Base-by-base conservation (phyloP, 1,284 basidiomycete genomes). In the Mycena citricolor region DNA sequence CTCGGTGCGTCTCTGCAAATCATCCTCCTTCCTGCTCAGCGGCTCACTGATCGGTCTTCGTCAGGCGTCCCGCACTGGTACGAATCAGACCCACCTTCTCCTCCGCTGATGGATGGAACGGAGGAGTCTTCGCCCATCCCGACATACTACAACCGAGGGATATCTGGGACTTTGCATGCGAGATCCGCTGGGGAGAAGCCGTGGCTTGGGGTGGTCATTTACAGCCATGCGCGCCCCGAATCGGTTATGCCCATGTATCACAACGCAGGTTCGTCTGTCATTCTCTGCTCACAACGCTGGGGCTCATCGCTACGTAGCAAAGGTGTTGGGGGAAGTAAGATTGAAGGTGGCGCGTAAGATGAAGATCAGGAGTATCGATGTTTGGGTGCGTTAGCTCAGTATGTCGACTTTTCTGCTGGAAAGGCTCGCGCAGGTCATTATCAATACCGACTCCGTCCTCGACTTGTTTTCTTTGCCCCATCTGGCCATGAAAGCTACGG, bases 61-160 rank as follows among this genome's bases (percentile, higher is more conserved):
- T n/a, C 20, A 52, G 50, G 50, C 10, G 50, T 45, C 3, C 46
- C 50, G 5, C 35, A 52, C 17, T 52, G 50, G 50, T 42, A 52
- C 17, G 26, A 26, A 0, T 39, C 26, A 22, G 39, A 52, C 35
- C 50, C 50, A 13, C 50, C 50, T 3, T 39, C 45, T 0, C 13
- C 42, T 8, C 30, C 45, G 8, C 35, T n/a, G 21, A 48, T 52
- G 46, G 39, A 34, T 11, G 50, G 50, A 11, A 48, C 50, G 14
- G 46, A 13, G 20, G 5, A 17, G 23, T 35, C 25, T 4, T 36
- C 38, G 8, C 25, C 26, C 8, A 19, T 36, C 3, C 47, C 47
- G 16, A 10, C 36, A 11, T 8, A 20, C 5, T 49, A 37, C 22
- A 40, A 38, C 22, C 29, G 20, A 29, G 47, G 32, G 14, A 38